Evolutionary conservation across 331 rosid genomes (phyloP), one percentile per base, ranked within the genome.

Genomic region (Pyracantha coccinea): DNA sequence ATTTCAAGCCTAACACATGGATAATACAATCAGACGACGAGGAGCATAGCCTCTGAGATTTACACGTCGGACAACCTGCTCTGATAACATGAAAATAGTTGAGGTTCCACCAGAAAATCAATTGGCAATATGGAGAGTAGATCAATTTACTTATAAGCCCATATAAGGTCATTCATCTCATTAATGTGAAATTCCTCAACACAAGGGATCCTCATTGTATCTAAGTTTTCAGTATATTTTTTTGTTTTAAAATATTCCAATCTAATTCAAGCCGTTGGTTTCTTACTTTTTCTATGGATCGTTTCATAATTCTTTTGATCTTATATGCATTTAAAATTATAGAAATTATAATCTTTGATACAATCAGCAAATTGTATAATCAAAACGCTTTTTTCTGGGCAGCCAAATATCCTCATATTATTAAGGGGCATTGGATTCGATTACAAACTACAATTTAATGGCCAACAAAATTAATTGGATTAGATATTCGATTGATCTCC

Each of bases 161-260:
- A 45, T 15, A 0, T 2, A 45, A 5, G 2, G 7, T 45, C n/a
- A 0, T 1, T 5, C 3, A 0, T 45, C 53, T 0, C 1, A 5
- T 45, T 14, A 15, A 45, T 15, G 13, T 35, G 10, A 11, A 11
- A 35, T 35, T 35, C 13, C 44, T 35, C 1, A 35, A 35, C 44
- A 35, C 4, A 47, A 38, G 45, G 14, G 45, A 38, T 47, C 6
- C 7, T 47, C 20, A 0, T 50, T 50, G 54, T 16, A 45, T 35
- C 44, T 35, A 38, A 50, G 20, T 50, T 50, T 50, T 50, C 8
- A 6, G 20, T 50, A 1, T 50, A 50, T 50, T 2, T 50, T 50
- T 50, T 50, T 47, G 54, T 47, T 47, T 15, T 3, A 47, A 50
- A 50, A 16, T 15, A 38, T 19, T 69, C 19, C 65, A 13, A 59